These are phyloP conservation scores for Alternaria incomplexa DNA, from an alignment of 2,329 filamentous ascomycete species.

Conservation along the genomic window DNA sequence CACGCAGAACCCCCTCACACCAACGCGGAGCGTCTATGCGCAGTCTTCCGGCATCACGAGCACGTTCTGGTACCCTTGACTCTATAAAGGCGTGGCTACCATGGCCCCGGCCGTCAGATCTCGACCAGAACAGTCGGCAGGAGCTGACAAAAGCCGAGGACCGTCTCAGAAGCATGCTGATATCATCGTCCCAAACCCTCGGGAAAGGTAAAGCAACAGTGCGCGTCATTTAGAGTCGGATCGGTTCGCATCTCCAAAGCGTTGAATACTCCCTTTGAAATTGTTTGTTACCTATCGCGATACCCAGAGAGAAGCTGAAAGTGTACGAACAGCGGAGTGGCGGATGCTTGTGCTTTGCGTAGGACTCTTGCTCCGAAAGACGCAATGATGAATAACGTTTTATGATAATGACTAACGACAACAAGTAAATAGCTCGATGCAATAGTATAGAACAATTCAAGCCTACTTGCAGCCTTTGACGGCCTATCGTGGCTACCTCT, in stretches of 20 bases:
- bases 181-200: conserved; percentile 28
- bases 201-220: conserved; percentile 37
- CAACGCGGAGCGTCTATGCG: conserved; percentile 29
- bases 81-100: conserved; percentile 46
- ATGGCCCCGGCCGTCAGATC: conserved; percentile 36
- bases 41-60: conserved; percentile 26
- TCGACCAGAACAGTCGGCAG: conserved; percentile 20
- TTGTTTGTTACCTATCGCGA: background rate
- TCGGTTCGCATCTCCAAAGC: background rate
- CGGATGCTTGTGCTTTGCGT: background rate
- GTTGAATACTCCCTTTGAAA: background rate
- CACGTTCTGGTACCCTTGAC: conserved; percentile 37
- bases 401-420: conserved; percentile 6
- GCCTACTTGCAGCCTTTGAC: background rate
- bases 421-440: background rate
- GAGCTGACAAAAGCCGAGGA: conserved; percentile 41
- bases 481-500: background rate
- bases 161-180: conserved; percentile 41
- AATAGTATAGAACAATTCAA: background rate
- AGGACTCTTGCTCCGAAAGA: background rate
- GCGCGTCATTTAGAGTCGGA: conserved; percentile 22
- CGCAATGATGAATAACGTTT: background rate
- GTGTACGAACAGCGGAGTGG: background rate
- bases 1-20: conserved; percentile 22
- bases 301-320: background rate